phyloP scores from a whole-genome alignment of 1,284 basidiomycete genomes.

The Filobasidium uniguttulatum region DNA sequence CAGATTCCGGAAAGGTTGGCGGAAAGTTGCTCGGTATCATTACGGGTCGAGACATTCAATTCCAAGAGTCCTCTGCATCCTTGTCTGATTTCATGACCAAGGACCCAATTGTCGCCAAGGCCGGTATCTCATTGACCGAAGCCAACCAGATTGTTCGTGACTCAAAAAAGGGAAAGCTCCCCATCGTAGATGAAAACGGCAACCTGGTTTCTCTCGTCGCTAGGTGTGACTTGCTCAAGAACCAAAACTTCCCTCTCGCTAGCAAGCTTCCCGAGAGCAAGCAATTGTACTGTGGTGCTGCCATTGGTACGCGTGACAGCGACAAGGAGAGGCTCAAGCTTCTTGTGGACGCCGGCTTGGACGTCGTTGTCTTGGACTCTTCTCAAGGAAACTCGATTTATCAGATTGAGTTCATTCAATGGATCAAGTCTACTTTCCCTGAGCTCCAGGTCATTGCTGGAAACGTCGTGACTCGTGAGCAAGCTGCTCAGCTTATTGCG shows the following conservation, averaged over 20 bases:
- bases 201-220: conserved; percentile 75
- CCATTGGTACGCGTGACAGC: conserved; percentile 80
- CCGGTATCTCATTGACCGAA: conserved; percentile 77
- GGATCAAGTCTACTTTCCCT: conserved; percentile 80
- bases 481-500: conserved; percentile 83
- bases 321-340: conserved; percentile 75
- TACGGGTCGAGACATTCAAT: conserved; percentile 92
- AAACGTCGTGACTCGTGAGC: conserved; percentile 95
- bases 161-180: conserved; percentile 96
- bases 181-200: conserved; percentile 64
- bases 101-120: conserved; percentile 61
- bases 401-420: conserved; percentile 89
- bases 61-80: conserved; percentile 55
- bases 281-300: conserved; percentile 95
- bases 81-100: conserved; percentile 86
- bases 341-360: conserved; percentile 85
- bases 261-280: conserved; percentile 85
- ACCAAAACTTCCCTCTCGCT: conserved; percentile 91
- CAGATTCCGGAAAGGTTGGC: conserved; percentile 73
- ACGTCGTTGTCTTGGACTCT: conserved; percentile 90
- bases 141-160: conserved; percentile 91
- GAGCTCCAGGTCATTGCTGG: conserved; percentile 86
- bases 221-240: conserved; percentile 93
- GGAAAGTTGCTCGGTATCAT: conserved; percentile 94
- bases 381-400: conserved; percentile 91